Base-by-base conservation (phyloP, 345 rosid genomes). In the Citrus mangshanensis region DNA sequence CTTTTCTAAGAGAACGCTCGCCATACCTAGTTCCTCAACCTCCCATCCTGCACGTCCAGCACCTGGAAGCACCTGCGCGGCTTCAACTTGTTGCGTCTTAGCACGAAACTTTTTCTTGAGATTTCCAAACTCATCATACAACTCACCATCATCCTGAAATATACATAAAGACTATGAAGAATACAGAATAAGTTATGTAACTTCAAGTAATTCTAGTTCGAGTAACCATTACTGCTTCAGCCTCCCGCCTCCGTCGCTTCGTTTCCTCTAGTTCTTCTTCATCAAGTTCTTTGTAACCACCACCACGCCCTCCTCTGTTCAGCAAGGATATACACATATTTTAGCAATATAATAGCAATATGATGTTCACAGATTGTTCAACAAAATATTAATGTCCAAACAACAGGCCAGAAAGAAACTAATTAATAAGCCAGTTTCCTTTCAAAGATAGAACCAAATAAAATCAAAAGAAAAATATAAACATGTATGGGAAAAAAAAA, bases 41-140 rank as follows among this genome's bases (percentile, higher is more conserved):
- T 92, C 90, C 99, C 99, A 96, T 40, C 99, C 99, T 16, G 99
- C 98, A 82, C 99, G 99, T 55, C 99, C 99, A 76, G 94, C 93
- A 64, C 97, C 93, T 37, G 90, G 87, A 85, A 86, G 88, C 28
- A 70, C 88, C 70, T 82, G 87, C 63, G 87, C 92, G 79, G 89
- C 62, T 77, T 96, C 98, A 79, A 90, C 88, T 88, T 86, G 93
- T 73, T 90, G 93, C 66, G 91, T 85, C 90, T 94, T 96, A 54
- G 91, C 94, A 76, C 97, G 98, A 81, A 89, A 93, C 83, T 94
- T 96, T 84, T 96, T 96, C 93, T 94, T 96, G 42, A 96, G 89
- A 84, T 94, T 96, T 73, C 99, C 99, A 87, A 94, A 96, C 85
- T 96, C 99, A 85, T 96, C 99, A 82, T 96, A 96, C 89, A 94